Evolutionary conservation across 495 filamentous ascomycete species (phyloP).

Genomic region (Schizothecium vesticola): DNA sequence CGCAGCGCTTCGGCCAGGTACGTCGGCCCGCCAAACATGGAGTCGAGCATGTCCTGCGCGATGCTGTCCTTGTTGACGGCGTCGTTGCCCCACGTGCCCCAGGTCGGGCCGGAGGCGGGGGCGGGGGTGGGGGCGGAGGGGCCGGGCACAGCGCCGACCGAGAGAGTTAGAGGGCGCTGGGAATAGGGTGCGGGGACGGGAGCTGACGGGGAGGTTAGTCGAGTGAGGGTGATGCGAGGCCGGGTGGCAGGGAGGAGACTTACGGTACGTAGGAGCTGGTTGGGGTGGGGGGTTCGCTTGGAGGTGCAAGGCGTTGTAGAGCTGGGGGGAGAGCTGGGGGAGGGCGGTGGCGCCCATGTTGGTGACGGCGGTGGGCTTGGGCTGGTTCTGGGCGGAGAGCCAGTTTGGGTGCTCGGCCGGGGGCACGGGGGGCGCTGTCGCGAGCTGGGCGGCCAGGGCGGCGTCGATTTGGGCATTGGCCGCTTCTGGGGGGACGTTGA

Average conservation of each 20-base stretch:
- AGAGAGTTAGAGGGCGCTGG: neutral
- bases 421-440: neutral
- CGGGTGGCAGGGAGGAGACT: neutral
- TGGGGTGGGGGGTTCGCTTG: neutral
- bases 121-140: neutral
- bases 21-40: neutral
- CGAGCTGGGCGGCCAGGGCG: neutral
- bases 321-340: neutral
- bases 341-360: neutral
- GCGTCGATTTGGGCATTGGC: neutral
- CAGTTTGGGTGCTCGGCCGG: neutral
- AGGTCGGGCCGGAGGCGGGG: neutral
- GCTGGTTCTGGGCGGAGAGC: neutral
- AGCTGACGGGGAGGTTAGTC: neutral
- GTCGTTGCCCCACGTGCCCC: neutral
- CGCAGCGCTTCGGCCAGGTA: neutral
- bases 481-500: neutral
- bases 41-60: neutral
- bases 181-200: neutral
- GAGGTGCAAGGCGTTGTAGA: neutral
- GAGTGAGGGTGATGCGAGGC: too few relatives aligned
- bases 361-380: neutral
- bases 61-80: neutral
- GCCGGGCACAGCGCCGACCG: too few relatives aligned
- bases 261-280: neutral